Percentiles rank a stretch among this genome's conserved stretches.
Evolutionary conservation across 2,329 filamentous ascomycete species (phyloP).

Genomic region (Thelonectria olida): DNA sequence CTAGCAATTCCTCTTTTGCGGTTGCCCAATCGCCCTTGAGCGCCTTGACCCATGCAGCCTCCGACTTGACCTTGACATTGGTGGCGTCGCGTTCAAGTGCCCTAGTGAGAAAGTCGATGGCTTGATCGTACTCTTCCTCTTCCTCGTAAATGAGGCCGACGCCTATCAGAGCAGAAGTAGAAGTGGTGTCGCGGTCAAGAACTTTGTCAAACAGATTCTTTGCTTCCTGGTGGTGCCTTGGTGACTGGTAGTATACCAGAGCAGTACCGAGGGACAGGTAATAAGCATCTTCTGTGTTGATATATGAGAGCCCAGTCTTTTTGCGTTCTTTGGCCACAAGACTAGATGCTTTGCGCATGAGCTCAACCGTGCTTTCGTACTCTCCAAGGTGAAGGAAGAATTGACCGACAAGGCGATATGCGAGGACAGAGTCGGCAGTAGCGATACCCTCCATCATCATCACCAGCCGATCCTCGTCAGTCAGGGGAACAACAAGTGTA

Average conservation of each 20-base stretch:
- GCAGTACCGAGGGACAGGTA: slow-evolving; percentile 85
- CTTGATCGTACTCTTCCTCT: slow-evolving; percentile 85
- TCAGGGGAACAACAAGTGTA: slow-evolving; percentile 66
- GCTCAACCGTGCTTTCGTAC: slow-evolving; percentile 81
- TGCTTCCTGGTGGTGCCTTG: slow-evolving; percentile 88
- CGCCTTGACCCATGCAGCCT: slow-evolving; percentile 92
- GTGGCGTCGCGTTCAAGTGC: slow-evolving; percentile 76
- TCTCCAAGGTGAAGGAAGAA: slow-evolving; percentile 89
- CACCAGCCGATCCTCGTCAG: slow-evolving; percentile 80
- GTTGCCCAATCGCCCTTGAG: slow-evolving; percentile 78
- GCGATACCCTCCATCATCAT: slow-evolving; percentile 81
- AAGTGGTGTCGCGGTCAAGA: slow-evolving; percentile 76
- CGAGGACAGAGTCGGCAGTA: slow-evolving; percentile 76
- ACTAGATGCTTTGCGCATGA: slow-evolving; percentile 77
- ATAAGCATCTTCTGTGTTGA: slow-evolving; percentile 77
- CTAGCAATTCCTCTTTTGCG: slow-evolving; percentile 75
- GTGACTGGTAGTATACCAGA: slow-evolving; percentile 88
- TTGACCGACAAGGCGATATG: slow-evolving; percentile 83
- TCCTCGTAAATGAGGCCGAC: slow-evolving; percentile 93
- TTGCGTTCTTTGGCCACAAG: slow-evolving; percentile 67
- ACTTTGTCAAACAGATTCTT: slow-evolving; percentile 87
- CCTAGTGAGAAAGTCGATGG: slow-evolving; percentile 80
- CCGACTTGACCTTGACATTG: slow-evolving; percentile 83
- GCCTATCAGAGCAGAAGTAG: slow-evolving; percentile 85
- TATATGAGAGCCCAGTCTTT: slow-evolving; percentile 74